A percentile compares a stretch with the other conserved stretches of the same genome.
These are phyloP conservation scores for Stipa capillata DNA, from an alignment of 176 grass and related monocot species.

Conservation along the genomic window DNA sequence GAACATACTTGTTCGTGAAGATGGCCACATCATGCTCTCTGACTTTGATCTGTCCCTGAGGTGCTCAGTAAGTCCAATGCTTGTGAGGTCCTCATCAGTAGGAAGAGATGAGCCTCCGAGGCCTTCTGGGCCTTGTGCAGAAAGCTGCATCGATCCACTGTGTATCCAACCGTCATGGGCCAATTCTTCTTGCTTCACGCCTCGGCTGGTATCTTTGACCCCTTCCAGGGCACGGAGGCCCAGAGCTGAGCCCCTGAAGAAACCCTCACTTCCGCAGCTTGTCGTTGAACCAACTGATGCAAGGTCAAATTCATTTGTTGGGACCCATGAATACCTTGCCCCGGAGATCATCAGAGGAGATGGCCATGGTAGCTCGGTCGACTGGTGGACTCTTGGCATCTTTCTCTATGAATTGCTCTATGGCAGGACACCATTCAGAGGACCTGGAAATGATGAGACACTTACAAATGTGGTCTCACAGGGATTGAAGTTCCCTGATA, in stretches of 20 bases:
- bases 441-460: constrained; percentile 76
- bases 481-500: constrained; percentile 73
- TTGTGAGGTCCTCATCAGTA: constrained; percentile 69
- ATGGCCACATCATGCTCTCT: constrained; percentile 97
- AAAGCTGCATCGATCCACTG: constrained; percentile 91
- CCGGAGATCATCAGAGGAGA: constrained; percentile 96
- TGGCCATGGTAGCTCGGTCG: constrained; percentile 92
- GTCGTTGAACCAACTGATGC: constrained; percentile 86
- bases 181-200: constrained; percentile 85
- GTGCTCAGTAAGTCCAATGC: constrained; percentile 84
- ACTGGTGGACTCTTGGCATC: constrained; percentile 97
- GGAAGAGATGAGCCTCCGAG: constrained; percentile 66
- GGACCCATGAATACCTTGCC: constrained; percentile 92
- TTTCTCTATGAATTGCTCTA: constrained; percentile 86
- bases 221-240: constrained; percentile 24
- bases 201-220: constrained; percentile 61
- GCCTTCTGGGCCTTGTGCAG: constrained; percentile 73
- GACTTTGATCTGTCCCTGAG: constrained; percentile 96
- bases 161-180: constrained; percentile 83
- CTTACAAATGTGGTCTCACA: constrained; percentile 78
- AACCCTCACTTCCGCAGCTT: constrained; percentile 72
- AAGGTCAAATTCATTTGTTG: constrained; percentile 88
- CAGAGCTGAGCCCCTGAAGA: constrained; percentile 44
- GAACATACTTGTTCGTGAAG: constrained; percentile 97
- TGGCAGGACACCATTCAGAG: constrained; percentile 75